Evolutionary conservation across 2,329 filamentous ascomycete species (phyloP), one percentile per base, ranked within the genome.

Genomic region (Claviceps fusiformis): DNA sequence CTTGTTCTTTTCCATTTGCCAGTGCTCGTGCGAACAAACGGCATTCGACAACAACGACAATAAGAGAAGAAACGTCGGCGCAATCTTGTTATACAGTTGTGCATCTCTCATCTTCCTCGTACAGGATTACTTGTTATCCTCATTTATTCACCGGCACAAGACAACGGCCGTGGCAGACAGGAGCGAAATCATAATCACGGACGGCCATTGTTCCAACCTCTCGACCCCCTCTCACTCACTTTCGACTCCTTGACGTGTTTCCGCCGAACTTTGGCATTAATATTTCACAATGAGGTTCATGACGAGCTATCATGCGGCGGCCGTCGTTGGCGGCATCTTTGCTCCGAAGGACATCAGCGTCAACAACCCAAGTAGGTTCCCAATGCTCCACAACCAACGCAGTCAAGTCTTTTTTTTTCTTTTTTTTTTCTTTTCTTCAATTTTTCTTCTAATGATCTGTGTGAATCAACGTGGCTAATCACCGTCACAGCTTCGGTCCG

Each of bases 401-500:
- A 37, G 10, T 37, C 35, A 37, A 35, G 9, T 8, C 29, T 24
- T 24, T 24, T 24, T 24, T 24, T 24, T 24, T 24, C 3, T 24
- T 24, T 24, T 24, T 24, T 24, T 24, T 24, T 24, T 2, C 3
- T 24, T 24, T 24, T 24, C 3, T 24, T 24, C 3, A 24, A 24
- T 24, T 3, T 24, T 24, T 24, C 24, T 24, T 24, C 24, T 24
- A 2, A 24, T 24, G 3, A 24, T 24, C 2, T 33, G 7, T 47
- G 19, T 19, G 35, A 35, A 19, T 17, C 3, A 31, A 31, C 54
- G 24, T 41, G 13, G n/a, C 41, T 53, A 37, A 55, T 13, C 39
- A 7, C 11, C 10, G 11, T n/a, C 4, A 9, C 61, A 86, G 83
- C 70, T 39, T 86, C 82, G 0, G 77, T 88, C 62, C 79, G 77